Base-by-base conservation (phyloP, 2,329 filamentous ascomycete species). In the Aspergillus tamarii region DNA sequence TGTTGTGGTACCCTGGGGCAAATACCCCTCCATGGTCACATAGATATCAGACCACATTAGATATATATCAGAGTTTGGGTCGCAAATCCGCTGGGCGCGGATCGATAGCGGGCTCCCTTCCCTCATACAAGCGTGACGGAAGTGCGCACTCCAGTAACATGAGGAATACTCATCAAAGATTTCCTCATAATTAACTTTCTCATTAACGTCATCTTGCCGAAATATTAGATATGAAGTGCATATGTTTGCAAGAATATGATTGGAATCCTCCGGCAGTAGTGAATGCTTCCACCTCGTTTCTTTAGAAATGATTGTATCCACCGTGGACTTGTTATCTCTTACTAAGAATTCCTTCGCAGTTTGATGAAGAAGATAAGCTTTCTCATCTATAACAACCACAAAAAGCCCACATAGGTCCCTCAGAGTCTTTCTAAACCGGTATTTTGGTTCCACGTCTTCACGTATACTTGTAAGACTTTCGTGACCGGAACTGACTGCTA, bases 311-410 rank as follows among this genome's bases (percentile, higher is more conserved):
- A 9, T 2, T 19, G 28, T 19, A 26, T 21, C 23, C 10, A 16
- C 34, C 2, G 34, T 41, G 39, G 65, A 21, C 4, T 55, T 50
- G 23, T 32, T 60, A 12, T 10, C 21, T 4, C 21, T 0, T 14
- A 70, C 45, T 19, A 73, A 55, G 23, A 72, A 73, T 26, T 72
- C 68, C 59, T 66, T 72, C 8, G 62, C 70, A 9, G 71, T 71
- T 59, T 73, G 69, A 57, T 73, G 69, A 45, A 73, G 64, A 30
- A 72, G 63, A 23, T 65, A 71, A 2, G 68, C 46, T n/a, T 61
- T 68, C 2, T 43, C 45, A 16, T 70, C 56, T 8, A 65, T 43
- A 16, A 66, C 45, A 3, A 62, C 59, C 34, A 72, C 34, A 14
- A 69, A 65, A 1, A 69, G 59, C 7, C 68, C 69, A 50, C 68